Evolutionary conservation across 495 filamentous ascomycete species (phyloP), one percentile per base, ranked within the genome.

Genomic region (Xylaria venustula): DNA sequence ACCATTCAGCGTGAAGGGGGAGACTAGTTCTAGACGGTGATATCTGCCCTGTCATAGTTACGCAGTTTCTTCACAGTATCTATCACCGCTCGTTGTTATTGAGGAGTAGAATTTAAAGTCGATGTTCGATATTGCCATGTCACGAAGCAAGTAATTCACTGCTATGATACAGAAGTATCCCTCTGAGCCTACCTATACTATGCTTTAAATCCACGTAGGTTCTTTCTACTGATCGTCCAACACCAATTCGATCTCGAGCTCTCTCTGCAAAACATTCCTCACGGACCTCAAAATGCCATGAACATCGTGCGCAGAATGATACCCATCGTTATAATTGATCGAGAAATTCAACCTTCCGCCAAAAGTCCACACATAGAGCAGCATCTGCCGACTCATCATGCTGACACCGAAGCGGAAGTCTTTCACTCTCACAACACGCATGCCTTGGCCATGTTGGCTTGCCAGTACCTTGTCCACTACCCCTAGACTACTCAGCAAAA

Each of bases 341-440:
- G 66, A 63, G 14, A 68, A 46, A n/a, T 22, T 66, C 40, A 68
- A 42, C 40, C 61, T 50, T 7, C 63, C 60, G 14, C 55, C 63
- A 25, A 68, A 68, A 14, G 66, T 63, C 63, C 63, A 68, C 20
- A 61, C 52, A 50, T 68, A 68, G 48, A 68, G 22, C 32, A 63
- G 23, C 42, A 63, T 63, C 60, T 68, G 66, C 7, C 66, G 45
- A 7, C 63, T 68, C 66, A 68, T 50, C 47, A 68, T 63, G 36
- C 59, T 63, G 26, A 62, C 55, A 19, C 66, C 66, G 30, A 68
- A 66, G 6, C 46, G 59, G 34, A 66, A 68, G 8, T 62, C 30
- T 7, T 37, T 58, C 7, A 68, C 46, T 20, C 59, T 32, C 32
- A 67, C 50, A 34, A 11, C 30, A 34, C 11, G 4, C 12, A 47